Evolutionary conservation across 2,329 filamentous ascomycete species (phyloP).

Genomic region (Fusarium armeniacum): DNA sequence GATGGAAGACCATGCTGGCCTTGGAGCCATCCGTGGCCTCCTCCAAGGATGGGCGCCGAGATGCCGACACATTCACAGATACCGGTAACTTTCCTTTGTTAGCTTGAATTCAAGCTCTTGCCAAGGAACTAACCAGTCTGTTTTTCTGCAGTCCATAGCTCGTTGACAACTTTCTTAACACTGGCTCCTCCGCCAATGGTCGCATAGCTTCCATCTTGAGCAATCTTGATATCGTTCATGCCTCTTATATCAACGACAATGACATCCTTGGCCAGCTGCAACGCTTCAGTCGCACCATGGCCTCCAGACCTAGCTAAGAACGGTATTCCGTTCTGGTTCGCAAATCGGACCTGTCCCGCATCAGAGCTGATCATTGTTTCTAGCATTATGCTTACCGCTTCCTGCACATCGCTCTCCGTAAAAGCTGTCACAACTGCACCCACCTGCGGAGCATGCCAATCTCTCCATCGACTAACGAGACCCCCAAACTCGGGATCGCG

Average conservation of each 20-base stretch:
- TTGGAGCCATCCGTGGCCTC: constrained; percentile 39
- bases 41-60: constrained; percentile 43
- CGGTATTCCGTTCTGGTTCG: constrained; percentile 11
- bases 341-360: constrained; percentile 22
- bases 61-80: constrained; percentile 49
- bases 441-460: constrained; percentile 35
- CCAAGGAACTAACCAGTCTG: constrained; percentile 25
- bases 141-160: constrained; percentile 25
- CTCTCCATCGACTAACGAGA: constrained; percentile 28
- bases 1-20: constrained; percentile 27
- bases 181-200: constrained; percentile 22
- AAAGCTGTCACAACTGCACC: constrained; percentile 21
- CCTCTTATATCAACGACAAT: constrained; percentile 28
- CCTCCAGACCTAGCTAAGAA: constrained; percentile 38
- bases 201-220: constrained; percentile 1
- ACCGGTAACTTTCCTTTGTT: constrained; percentile 38
- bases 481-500: background rate
- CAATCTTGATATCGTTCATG: constrained; percentile 2
- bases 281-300: constrained; percentile 32
- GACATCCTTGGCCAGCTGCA: constrained; percentile 23
- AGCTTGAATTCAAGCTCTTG: accelerated
- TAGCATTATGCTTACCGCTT: constrained; percentile 11
- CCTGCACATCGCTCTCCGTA: constrained; percentile 32
- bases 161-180: constrained; percentile 23
- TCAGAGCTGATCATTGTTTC: background rate